Base-by-base conservation (phyloP, 2,329 filamentous ascomycete genomes). In the Fusarium abutilonis region DNA sequence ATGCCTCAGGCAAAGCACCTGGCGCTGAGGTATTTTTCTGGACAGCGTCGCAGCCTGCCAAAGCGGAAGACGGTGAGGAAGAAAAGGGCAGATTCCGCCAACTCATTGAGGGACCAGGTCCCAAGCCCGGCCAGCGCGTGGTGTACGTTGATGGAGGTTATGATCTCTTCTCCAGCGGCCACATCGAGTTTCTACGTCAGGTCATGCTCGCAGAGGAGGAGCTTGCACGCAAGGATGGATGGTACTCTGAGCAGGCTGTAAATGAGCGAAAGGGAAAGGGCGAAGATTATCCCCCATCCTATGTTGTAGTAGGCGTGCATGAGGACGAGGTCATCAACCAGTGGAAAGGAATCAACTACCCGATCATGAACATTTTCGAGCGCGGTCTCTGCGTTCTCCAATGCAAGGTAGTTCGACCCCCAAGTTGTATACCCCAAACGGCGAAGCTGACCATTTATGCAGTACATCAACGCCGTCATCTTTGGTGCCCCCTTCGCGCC, bases 281-380 rank as follows among this genome's bases (percentile, higher is more conserved):
- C 14, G 83, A 82, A 41, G 91, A 96, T 76, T 96, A 96, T 71
- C 82, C 86, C 0, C 92, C 93, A 0, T 89, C 88, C 7, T 98
- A 92, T 74, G 84, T 99, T n/a, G 86, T 98, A 39, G 93, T 92
- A 3, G 95, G 95, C 44, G 89, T 99, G 21, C 95, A 99, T 77
- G 91, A 97, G 71, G 95, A 99, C 75, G 87, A 90, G 64, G 93
- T 96, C 58, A 96, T 99, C 76, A 99, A 99, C 77, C 82, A 89
- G 70, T 96, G 93, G 90, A 98, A 98, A 78, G 94, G 95, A 32
- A 84, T 97, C 70, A 99, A 99, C 79, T 99, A 97, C 74, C 95
- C 95, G 23, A 98, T 99, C 79, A 99, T 99, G 95, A 99, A 98
- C 80, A 93, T 97, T 54, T 97, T 94, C 71, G 95, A 99, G 81